A percentile compares a stretch with the other conserved stretches of the same genome.
phyloP scores from a whole-genome alignment of 2,329 filamentous ascomycete genomes.

The Aspergillus sergii region DNA sequence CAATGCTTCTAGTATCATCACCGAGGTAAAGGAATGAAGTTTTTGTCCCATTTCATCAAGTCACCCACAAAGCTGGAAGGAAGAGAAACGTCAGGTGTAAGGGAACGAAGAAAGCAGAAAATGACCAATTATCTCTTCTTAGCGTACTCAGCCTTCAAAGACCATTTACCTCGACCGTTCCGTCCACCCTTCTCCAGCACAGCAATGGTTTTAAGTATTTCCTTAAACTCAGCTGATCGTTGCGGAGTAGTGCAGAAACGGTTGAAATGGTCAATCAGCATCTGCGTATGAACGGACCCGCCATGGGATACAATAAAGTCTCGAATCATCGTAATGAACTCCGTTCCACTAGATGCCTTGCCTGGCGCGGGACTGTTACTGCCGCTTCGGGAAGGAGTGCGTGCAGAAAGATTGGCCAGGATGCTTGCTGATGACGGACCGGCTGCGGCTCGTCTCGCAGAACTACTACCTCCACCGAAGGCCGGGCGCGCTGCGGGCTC shows the following conservation, averaged over 20 bases:
- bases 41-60: not conserved
- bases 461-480: conserved; percentile 41
- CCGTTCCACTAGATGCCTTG: conserved; percentile 52
- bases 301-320: conserved; percentile 78
- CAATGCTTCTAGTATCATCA: not conserved
- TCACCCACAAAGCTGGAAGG: not conserved
- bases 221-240: conserved; percentile 78
- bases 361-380: conserved; percentile 48
- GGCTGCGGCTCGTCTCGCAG: conserved; percentile 35
- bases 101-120: not conserved
- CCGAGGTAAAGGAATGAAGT: not conserved
- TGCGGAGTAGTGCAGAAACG: conserved; percentile 70
- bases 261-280: conserved; percentile 89
- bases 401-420: conserved; percentile 41
- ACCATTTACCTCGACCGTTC: conserved; percentile 58
- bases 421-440: conserved; percentile 46
- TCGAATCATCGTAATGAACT: conserved; percentile 73
- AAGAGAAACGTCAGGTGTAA: not conserved
- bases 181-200: conserved; percentile 61
- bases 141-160: conserved; percentile 60
- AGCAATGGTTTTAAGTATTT: conserved; percentile 76
- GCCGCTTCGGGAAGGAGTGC: conserved; percentile 25
- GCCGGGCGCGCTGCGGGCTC: conserved; percentile 50
- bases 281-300: conserved; percentile 77
- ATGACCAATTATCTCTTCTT: conserved; percentile 14